Conservation (phyloP, 345 rosid species). For the Xanthoceras sorbifolium region DNA sequence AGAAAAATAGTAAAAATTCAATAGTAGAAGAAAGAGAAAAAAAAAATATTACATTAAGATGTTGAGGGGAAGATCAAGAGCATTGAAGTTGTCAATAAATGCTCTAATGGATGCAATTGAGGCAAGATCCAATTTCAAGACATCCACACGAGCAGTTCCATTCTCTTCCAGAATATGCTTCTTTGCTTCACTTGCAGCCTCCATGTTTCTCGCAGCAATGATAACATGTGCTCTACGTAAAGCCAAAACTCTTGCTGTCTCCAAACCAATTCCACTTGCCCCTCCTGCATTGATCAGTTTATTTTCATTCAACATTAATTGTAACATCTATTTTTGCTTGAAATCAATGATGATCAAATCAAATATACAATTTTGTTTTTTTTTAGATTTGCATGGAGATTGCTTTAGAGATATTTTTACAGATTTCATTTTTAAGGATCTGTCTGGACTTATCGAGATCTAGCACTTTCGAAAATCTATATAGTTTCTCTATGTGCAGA, state of each 20-base stretch:
- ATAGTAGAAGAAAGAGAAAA: slow-evolving; percentile 1
- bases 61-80: slow-evolving; percentile 71
- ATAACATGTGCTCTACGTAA: slow-evolving; percentile 67
- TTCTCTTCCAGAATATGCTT: slow-evolving; percentile 39
- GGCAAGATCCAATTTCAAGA: slow-evolving; percentile 57
- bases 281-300: slow-evolving; percentile 58
- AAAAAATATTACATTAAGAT: slow-evolving; percentile 57
- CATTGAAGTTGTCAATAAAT: slow-evolving; percentile 48
- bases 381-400: background rate
- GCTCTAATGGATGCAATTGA: slow-evolving; percentile 56
- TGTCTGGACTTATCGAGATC: too few species aligned
- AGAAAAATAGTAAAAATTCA: background rate
- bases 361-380: background rate
- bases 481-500: too few species aligned
- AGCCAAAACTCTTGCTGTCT: slow-evolving; percentile 83
- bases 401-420: too few species aligned
- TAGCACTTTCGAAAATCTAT: too few species aligned
- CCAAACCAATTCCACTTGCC: slow-evolving; percentile 89
- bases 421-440: too few species aligned
- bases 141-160: slow-evolving; percentile 51
- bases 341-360: background rate
- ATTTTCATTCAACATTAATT: background rate
- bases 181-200: slow-evolving; percentile 73
- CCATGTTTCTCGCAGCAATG: slow-evolving; percentile 74
- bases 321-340: background rate